These are phyloP conservation scores for Penicillium griseofulvum DNA, from an alignment of 2,329 filamentous ascomycete genomes.

Conservation along the genomic window DNA sequence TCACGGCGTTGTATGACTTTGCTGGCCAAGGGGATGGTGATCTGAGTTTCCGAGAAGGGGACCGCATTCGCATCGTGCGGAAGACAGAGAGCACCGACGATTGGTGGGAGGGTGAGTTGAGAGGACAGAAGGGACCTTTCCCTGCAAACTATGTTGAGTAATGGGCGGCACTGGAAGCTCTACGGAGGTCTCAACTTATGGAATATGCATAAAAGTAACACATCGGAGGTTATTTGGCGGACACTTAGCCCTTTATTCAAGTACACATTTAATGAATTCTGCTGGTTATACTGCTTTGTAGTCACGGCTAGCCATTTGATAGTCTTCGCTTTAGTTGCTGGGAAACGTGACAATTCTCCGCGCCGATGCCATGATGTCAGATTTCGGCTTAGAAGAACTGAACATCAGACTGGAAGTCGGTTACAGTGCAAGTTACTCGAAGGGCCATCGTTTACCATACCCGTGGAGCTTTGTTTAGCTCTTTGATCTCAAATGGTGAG, in stretches of 20 bases:
- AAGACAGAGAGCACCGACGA: conserved; percentile 78
- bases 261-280: neutral
- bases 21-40: conserved; percentile 68
- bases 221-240: neutral
- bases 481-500: neutral
- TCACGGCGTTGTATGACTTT: conserved; percentile 74
- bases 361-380: neutral
- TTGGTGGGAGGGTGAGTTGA: conserved; percentile 82
- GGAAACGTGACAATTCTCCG: neutral
- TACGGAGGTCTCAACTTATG: neutral
- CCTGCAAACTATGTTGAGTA: conserved; percentile 76
- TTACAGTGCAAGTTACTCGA: neutral
- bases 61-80: conserved; percentile 72
- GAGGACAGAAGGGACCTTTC: conserved; percentile 67
- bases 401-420: neutral
- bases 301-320: neutral
- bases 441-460: neutral
- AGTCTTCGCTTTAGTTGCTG: neutral
- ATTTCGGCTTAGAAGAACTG: neutral
- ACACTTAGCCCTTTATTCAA: neutral
- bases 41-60: conserved; percentile 71
- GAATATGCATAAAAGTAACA: neutral
- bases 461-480: neutral
- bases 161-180: neutral
- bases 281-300: neutral